phyloP scores from a whole-genome alignment of 2,329 filamentous ascomycete genomes.

The Ceratocystis destructans region DNA sequence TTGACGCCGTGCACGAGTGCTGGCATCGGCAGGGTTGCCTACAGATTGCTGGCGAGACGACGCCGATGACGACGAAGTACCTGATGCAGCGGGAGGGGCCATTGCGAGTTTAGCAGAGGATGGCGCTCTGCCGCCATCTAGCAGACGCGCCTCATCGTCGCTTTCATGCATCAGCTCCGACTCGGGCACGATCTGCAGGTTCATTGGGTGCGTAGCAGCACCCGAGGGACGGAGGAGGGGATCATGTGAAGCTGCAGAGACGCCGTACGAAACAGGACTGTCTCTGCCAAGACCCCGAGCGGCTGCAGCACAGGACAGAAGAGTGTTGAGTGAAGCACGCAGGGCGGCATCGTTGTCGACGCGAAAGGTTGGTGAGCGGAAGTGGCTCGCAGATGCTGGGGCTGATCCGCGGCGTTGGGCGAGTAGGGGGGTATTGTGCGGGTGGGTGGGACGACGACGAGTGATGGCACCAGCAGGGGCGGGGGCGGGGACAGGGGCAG shows the following conservation, averaged over 20 bases:
- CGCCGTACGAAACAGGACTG: constrained; percentile 26
- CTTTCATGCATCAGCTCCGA: constrained; percentile 39
- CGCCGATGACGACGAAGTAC: not conserved
- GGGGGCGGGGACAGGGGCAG: constrained; percentile 46
- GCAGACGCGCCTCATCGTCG: not conserved
- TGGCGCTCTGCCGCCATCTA: constrained; percentile 14
- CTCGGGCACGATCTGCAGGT: constrained; percentile 46
- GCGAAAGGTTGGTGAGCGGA: constrained; percentile 61
- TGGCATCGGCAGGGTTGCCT: constrained; percentile 27
- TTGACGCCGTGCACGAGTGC: not conserved
- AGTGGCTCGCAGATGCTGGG: constrained; percentile 35
- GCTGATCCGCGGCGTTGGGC: constrained; percentile 36
- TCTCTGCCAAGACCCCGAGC: constrained; percentile 58
- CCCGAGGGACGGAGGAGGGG: constrained; percentile 29
- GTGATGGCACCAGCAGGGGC: constrained; percentile 45
- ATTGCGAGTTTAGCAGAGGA: constrained; percentile 15
- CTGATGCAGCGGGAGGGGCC: not conserved
- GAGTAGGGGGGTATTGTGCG: constrained; percentile 36
- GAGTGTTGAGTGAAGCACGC: constrained; percentile 81
- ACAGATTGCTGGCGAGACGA: not conserved
- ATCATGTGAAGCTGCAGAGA: constrained; percentile 20
- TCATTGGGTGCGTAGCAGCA: constrained; percentile 41
- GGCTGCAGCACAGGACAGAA: constrained; percentile 87
- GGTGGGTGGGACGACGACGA: constrained; percentile 35
- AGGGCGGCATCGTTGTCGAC: constrained; percentile 88